Conservation (phyloP, 441 rosid species). For the Populus hybrid region DNA sequence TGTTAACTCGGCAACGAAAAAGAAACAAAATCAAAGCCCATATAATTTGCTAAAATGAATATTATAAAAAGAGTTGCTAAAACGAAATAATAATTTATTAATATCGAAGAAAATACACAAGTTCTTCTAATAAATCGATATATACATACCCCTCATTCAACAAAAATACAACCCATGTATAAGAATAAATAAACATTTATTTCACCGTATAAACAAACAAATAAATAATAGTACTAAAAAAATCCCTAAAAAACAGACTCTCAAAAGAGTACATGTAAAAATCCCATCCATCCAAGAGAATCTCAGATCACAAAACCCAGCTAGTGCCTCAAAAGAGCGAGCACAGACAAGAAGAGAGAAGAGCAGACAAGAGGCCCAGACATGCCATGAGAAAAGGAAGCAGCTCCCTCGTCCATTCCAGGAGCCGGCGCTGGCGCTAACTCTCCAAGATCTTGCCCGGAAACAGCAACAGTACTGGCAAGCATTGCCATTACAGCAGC, state of each 20-base stretch:
- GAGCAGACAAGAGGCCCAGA: not conserved
- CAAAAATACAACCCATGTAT: not conserved
- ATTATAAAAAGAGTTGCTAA: not conserved
- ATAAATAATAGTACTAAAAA: slow-evolving; percentile 17
- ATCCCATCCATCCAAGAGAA: not conserved
- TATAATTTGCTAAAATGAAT: not conserved
- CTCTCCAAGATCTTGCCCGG: not conserved
- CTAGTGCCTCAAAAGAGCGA: not conserved
- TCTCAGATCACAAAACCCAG: not conserved
- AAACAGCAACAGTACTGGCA: not conserved
- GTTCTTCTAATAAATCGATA: not conserved
- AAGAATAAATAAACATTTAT: not conserved
- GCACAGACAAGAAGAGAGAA: not conserved
- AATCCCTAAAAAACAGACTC: slow-evolving; percentile 54
- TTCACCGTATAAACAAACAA: not conserved
- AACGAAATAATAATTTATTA: not conserved
- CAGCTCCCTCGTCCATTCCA: not conserved
- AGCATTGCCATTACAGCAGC: not conserved
- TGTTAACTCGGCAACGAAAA: too few relatives aligned
- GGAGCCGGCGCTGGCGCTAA: not conserved
- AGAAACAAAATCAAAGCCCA: not conserved
- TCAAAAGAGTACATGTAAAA: not conserved
- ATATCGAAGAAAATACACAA: not conserved
- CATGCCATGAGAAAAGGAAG: not conserved
- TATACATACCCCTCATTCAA: not conserved